Evolutionary conservation across 192 early-diverging fungal genomes (phyloP), one percentile per base, ranked within the genome.

Genomic region (Entomortierella lignicola): DNA sequence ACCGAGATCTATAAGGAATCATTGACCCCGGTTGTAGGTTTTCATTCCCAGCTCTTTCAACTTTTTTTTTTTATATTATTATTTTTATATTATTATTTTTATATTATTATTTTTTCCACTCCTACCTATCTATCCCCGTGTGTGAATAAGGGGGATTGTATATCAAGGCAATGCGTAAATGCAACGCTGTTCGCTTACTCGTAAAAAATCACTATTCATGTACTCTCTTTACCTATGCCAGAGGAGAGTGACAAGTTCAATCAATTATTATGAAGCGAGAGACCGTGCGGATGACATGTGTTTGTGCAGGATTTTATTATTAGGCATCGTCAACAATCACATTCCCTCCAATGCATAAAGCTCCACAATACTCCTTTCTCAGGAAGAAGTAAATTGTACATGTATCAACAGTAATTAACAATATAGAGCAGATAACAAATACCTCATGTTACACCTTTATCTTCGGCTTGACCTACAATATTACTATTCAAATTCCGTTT

Each of bases 261-360:
- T n/a, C n/a, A 37, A 37, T 4, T 37, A 10, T 37, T 37, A 10
- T 20, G 44, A 47, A 15, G 17, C 17, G 12, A 47, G 17, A 47
- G 44, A 47, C 44, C 12, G 44, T 47, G 44, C 44, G 17, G 55
- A 32, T 56, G 55, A 32, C 55, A 56, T 56, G 55, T 56, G 55
- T 56, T 56, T 56, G 55, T 56, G 55, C 29, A 34, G 55, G 44
- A 47, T 47, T 11, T 4, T 20, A 47, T 20, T 15, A 4, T 15
- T 15, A 15, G 4, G 44, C 20, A 12, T 15, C 3, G 34, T 54
- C 25, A 26, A 27, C 26, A 32, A 32, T 55, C 53, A 55, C 53
- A 55, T 55, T 56, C 55, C 30, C 13, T 54, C 18, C 52, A 27
- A 20, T 47, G 44, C 17, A 15, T 10, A 47, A 47, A 12, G 44